Evolutionary conservation across 2,329 filamentous ascomycete species (phyloP).

Genomic region (Colletotrichum gloeosporioides): DNA sequence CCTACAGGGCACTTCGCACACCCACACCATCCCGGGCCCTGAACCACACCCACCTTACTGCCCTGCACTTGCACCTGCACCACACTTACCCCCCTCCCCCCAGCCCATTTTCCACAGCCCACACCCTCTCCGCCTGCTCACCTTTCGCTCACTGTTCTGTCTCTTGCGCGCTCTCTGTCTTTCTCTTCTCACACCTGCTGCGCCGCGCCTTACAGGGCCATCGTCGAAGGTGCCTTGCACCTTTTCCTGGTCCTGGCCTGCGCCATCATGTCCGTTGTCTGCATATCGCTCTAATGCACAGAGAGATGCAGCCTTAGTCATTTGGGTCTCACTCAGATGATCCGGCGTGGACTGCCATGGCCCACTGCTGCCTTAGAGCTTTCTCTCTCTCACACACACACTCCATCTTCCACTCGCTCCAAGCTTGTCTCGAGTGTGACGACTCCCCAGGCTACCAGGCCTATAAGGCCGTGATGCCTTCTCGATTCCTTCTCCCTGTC

Average conservation of each 20-base stretch:
- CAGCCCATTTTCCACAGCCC: slow-evolving; percentile 30
- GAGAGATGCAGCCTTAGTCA: slow-evolving; percentile 28
- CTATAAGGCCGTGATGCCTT: slow-evolving; percentile 64
- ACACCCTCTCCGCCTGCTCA: slow-evolving; percentile 12
- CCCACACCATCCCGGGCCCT: slow-evolving; percentile 1
- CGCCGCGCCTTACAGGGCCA: slow-evolving; percentile 17
- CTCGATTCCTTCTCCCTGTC: slow-evolving; percentile 30
- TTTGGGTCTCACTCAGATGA: slow-evolving; percentile 22
- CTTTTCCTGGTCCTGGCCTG: slow-evolving; percentile 25
- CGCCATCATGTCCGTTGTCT: slow-evolving; percentile 24
- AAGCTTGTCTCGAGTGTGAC: slow-evolving; percentile 31
- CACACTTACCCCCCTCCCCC: slow-evolving; percentile 9
- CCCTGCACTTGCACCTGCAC: slow-evolving; percentile 1
- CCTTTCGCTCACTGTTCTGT: neutral
- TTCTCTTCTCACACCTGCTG: slow-evolving; percentile 17
- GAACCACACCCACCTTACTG: neutral
- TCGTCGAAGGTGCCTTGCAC: slow-evolving; percentile 26
- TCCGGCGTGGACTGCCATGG: slow-evolving; percentile 13
- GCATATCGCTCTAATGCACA: slow-evolving; percentile 25
- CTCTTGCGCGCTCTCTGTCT: neutral
- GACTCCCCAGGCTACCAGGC: slow-evolving; percentile 42
- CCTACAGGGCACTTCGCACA: neutral
- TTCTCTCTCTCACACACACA: slow-evolving; percentile 25
- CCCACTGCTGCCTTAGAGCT: slow-evolving; percentile 22
- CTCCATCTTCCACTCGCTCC: slow-evolving; percentile 22